Base-by-base conservation (phyloP, 2,329 filamentous ascomycete genomes). In the Tolypocladium inflatum region DNA sequence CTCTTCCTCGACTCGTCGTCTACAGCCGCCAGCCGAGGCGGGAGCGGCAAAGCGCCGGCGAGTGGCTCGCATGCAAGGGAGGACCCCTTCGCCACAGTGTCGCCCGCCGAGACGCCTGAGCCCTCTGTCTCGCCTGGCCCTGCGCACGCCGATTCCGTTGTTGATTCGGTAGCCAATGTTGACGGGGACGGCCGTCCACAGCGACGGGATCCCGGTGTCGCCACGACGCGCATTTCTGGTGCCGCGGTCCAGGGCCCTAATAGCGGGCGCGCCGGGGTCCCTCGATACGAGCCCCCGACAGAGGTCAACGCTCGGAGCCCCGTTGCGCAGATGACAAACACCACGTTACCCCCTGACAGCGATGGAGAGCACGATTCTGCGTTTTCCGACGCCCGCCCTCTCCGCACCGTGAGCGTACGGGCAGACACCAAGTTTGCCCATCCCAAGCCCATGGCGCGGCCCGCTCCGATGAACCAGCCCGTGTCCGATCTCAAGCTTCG, bases 401-500 rank as follows among this genome's bases (percentile, higher is more conserved):
- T 73, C 38, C 68, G 68, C 56, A 68, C 68, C 41, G 68, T 67
- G 60, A 73, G 69, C 55, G 72, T 77, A 39, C 77, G 75, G 3
- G 76, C 79, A 13, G 79, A 78, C 62, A 79, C 74, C 30, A 74
- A 70, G 54, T 63, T 73, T 51, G 68, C 65, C 53, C 70, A 73
- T 58, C 70, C 73, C 35, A 74, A 76, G 54, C 76, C 79, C 60
- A 76, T 82, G 59, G 68, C 81, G 55, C 74, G 78, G 43, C 78
- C 78, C 13, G 72, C 74, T 2, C 79, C 75, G 58, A 66, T 74
- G 57, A 77, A 70, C 61, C 74, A 73, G 56, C 73, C 73, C 55
- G 71, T 77, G 17, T 84, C 86, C 56, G 85, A 88, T 67, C 73
- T 83, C 54, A 82, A 82, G 67, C 78, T 79, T 55, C 78, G 85